A percentile compares a stretch with the other conserved stretches of the same genome.
These are phyloP conservation scores for Colletotrichum sp. DNA, from an alignment of 2,329 filamentous ascomycete species.

Conservation along the genomic window DNA sequence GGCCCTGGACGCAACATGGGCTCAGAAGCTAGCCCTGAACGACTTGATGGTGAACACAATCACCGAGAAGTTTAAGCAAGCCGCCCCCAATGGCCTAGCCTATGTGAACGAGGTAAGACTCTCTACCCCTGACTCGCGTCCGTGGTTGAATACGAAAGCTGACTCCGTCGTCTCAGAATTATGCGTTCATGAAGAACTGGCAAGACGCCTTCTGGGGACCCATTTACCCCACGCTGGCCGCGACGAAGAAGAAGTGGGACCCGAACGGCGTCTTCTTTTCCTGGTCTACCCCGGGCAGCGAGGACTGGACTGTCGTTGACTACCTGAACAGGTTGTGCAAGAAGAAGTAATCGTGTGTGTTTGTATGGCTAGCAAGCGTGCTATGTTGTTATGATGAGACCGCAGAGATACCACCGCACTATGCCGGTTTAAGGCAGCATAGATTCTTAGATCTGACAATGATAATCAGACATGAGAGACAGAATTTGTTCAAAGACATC, in stretches of 20 bases:
- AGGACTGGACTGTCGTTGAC: constrained; percentile 18
- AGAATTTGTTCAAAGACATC: neutral
- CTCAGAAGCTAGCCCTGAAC: constrained; percentile 6
- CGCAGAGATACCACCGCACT: neutral
- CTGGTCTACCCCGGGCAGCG: constrained; percentile 19
- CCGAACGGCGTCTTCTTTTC: constrained; percentile 47
- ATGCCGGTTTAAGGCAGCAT: neutral
- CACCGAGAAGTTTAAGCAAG: constrained; percentile 16
- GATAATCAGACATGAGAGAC: neutral
- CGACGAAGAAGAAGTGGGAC: constrained; percentile 57
- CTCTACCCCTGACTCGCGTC: rapidly evolving
- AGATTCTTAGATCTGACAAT: neutral
- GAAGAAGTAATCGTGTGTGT: neutral
- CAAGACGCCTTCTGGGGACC: constrained; percentile 21
- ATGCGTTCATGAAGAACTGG: constrained; percentile 21
- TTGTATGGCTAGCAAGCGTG: neutral
- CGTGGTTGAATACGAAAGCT: neutral
- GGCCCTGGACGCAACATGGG: constrained; percentile 16
- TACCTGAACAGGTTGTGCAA: constrained; percentile 19
- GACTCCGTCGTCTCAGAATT: constrained; percentile 3
- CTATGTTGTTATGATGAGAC: neutral
- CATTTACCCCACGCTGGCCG: constrained; percentile 31
- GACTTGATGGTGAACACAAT: constrained; percentile 22
- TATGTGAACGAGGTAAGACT: constrained; percentile 18
- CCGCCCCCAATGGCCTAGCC: constrained; percentile 7